These are phyloP conservation scores for Hibiscus syriacus DNA, from an alignment of 345 rosid genomes.

Conservation along the genomic window DNA sequence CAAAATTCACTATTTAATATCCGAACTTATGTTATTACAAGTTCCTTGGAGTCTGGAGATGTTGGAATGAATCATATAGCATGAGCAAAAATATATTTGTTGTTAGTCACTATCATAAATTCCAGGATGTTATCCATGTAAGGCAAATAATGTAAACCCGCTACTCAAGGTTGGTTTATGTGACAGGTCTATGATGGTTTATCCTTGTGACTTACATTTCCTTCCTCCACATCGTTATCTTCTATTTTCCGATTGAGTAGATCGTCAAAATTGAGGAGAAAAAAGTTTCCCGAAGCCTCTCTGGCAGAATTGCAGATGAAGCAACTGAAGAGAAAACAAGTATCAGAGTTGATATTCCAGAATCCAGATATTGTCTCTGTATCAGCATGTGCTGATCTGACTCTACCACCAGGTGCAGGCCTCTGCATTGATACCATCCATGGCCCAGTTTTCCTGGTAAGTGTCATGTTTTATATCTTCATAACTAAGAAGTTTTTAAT, in stretches of 20 bases:
- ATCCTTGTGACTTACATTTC: not conserved
- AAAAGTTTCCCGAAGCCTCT: constrained; percentile 47
- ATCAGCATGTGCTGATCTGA: constrained; percentile 82
- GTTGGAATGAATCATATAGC: not conserved
- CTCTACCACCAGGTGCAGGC: constrained; percentile 95
- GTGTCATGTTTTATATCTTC: not conserved
- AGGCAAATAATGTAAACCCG: not conserved
- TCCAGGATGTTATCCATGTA: not conserved
- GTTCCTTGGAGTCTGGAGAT: not conserved
- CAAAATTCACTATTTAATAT: not conserved
- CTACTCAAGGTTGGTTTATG: not conserved
- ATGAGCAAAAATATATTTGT: not conserved
- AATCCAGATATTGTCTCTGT: constrained; percentile 77
- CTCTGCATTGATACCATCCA: constrained; percentile 76
- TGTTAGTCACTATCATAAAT: not conserved
- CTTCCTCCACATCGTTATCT: not conserved
- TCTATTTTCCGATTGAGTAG: not conserved
- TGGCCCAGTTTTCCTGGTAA: constrained; percentile 85
- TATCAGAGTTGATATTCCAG: constrained; percentile 60
- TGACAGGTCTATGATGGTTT: not conserved
- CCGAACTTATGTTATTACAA: not conserved
- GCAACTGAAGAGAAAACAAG: constrained; percentile 41
- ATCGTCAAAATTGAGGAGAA: constrained; percentile 26
- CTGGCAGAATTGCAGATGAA: constrained; percentile 41
- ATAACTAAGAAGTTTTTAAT: not conserved